These are phyloP conservation scores for Ophiostoma fasciatum DNA, from an alignment of 2,329 filamentous ascomycete genomes.

Conservation along the genomic window DNA sequence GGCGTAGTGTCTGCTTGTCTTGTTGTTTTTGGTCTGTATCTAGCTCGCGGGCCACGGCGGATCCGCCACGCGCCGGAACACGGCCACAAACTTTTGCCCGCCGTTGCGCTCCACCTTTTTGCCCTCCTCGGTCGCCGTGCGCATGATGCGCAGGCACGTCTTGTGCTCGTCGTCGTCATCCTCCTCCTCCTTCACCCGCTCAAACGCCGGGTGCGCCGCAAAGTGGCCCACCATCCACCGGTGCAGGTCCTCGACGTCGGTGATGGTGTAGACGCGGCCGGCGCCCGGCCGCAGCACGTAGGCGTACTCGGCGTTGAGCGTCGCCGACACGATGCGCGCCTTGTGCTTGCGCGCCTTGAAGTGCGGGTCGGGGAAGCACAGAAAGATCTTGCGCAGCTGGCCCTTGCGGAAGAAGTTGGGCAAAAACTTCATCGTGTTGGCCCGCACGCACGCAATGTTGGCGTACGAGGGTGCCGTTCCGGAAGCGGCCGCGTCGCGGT, in stretches of 20 bases:
- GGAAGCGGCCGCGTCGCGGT: slow-evolving; percentile 14
- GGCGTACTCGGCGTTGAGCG: slow-evolving; percentile 85
- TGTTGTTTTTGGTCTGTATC: background rate
- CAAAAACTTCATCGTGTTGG: slow-evolving; percentile 99
- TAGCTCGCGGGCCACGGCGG: slow-evolving; percentile 58
- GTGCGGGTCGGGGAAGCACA: slow-evolving; percentile 96
- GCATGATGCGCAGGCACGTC: slow-evolving; percentile 60
- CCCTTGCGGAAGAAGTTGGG: slow-evolving; percentile 82
- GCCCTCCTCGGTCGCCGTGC: slow-evolving; percentile 80
- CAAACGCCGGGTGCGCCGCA: slow-evolving; percentile 62
- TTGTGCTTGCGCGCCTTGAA: slow-evolving; percentile 98
- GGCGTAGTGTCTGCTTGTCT: slow-evolving; percentile 1
- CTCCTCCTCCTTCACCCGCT: slow-evolving; percentile 47
- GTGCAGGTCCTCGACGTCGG: slow-evolving; percentile 89
- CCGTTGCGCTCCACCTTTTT: slow-evolving; percentile 91
- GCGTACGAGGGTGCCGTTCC: slow-evolving; percentile 38
- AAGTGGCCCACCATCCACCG: slow-evolving; percentile 88
- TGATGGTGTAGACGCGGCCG: slow-evolving; percentile 89
- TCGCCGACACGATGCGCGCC: slow-evolving; percentile 79
- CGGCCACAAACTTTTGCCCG: slow-evolving; percentile 79
- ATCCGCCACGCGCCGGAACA: slow-evolving; percentile 69
- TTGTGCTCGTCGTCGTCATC: slow-evolving; percentile 42
- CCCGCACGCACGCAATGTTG: slow-evolving; percentile 77
- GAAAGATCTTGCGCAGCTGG: slow-evolving; percentile 83
- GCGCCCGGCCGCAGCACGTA: slow-evolving; percentile 62